phyloP scores from a whole-genome alignment of 768 basidiomycete genomes.

The Pleurotus pulmonarius region DNA sequence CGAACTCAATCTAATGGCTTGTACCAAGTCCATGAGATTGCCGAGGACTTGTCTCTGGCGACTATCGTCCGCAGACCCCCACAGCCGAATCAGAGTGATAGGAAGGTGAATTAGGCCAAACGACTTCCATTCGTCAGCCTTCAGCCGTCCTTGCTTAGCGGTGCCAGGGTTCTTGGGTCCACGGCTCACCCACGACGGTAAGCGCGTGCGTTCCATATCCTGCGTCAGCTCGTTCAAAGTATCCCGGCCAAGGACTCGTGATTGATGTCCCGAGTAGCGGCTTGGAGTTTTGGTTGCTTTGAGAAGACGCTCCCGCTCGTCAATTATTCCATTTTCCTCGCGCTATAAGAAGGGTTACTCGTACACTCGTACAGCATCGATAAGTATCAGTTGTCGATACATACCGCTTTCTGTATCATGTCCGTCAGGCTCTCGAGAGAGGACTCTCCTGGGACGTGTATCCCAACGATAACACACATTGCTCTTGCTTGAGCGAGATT shows the following conservation, averaged over 20 bases:
- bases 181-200: constrained; percentile 17
- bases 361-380: not conserved
- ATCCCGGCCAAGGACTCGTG: not conserved
- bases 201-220: constrained; percentile 13
- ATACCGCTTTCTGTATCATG: too few relatives aligned
- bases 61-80: constrained; percentile 19
- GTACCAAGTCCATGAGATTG: constrained; percentile 31
- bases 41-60: constrained; percentile 17
- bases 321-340: not conserved
- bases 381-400: too few relatives aligned
- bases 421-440: too few relatives aligned
- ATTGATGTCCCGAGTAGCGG: not conserved
- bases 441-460: too few relatives aligned
- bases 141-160: too few relatives aligned
- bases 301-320: not conserved
- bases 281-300: not conserved
- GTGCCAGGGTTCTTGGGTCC: too few relatives aligned
- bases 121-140: constrained; percentile 28
- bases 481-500: not conserved
- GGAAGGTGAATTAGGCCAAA: constrained; percentile 29
- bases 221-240: constrained; percentile 7
- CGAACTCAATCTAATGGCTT: constrained; percentile 26
- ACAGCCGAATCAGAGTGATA: constrained; percentile 30
- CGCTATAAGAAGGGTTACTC: not conserved
- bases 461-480: not conserved